Evolutionary conservation across 2,329 filamentous ascomycete genomes (phyloP).

Genomic region (Botrytis fabae): DNA sequence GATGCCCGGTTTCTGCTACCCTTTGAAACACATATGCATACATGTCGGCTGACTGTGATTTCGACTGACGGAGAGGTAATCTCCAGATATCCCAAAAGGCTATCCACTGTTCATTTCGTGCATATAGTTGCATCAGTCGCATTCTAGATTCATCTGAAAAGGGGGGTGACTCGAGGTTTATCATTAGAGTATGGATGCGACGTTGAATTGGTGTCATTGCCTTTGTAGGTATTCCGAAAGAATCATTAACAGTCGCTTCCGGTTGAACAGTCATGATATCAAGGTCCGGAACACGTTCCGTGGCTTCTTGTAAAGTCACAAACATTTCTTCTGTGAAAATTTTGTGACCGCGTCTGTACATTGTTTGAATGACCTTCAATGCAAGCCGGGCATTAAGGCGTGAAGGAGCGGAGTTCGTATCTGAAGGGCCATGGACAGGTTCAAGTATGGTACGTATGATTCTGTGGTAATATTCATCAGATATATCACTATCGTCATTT

Average conservation of each 20-base stretch:
- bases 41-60: constrained; percentile 51
- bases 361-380: constrained; percentile 45
- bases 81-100: constrained; percentile 63
- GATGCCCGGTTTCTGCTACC: constrained; percentile 49
- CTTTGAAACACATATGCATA: constrained; percentile 56
- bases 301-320: constrained; percentile 35
- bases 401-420: constrained; percentile 28
- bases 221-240: constrained; percentile 31
- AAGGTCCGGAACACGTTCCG: constrained; percentile 18
- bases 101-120: constrained; percentile 51
- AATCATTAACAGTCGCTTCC: constrained; percentile 27
- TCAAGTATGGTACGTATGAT: constrained; percentile 44
- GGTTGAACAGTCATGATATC: constrained; percentile 35
- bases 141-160: constrained; percentile 44
- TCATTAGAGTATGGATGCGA: constrained; percentile 48
- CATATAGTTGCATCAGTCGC: constrained; percentile 50
- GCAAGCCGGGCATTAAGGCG: constrained; percentile 39
- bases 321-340: constrained; percentile 42
- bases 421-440: constrained; percentile 16
- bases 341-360: constrained; percentile 45
- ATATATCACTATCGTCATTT: constrained; percentile 34
- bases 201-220: constrained; percentile 29
- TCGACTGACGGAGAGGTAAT: constrained; percentile 51
- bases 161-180: constrained; percentile 48
- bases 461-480: constrained; percentile 41